Base-by-base conservation (phyloP, 805 yeast species). In the Danielia oregonensis region DNA sequence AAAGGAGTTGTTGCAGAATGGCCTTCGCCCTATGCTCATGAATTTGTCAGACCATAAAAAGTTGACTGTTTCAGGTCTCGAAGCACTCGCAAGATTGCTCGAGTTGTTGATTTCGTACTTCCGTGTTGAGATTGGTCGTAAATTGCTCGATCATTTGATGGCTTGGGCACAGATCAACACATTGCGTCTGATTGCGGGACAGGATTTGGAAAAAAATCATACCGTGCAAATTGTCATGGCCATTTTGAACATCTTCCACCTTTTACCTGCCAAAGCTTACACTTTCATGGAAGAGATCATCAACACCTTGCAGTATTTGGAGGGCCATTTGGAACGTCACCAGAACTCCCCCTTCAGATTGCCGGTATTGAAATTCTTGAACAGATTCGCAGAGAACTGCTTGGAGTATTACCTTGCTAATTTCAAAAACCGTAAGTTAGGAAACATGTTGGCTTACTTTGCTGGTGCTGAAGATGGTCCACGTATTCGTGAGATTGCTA, bases 41-140 rank as follows among this genome's bases (percentile, higher is more conserved):
- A 91, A 91, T 48, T 66, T 93, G 19, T 86, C 97, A 0, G 98
- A 93, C 51, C 95, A 88, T 57, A 87, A 87, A 57, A 82, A 91
- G 37, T 65, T 93, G 31, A 86, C 96, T 0, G 93, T 86, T 1
- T 74, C 86, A 2, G 96, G 97, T 2, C 66, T 93, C 13, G 96
- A 91, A 52, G 96, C 97, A 0, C 67, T 93, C 15, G 94, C 97
- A 0, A 69, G 94, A 28, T 68, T 93, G 21, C 68, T 93, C 26
- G 96, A 91, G 52, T 66, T 94, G 15, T 66, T 93, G 45, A 88
- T 91, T 23, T 86, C 94, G 3, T 91, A 93, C 52, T 93, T 93
- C 70, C 84, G 94, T 55, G 97, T 94, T 13, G 99, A 93, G 57
- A 91, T 93, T 46, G 99, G 99, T 21, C 75, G 88, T 32, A 93